These are phyloP conservation scores for Acanthamoeba divionensis DNA, from an alignment of 208 protist genomes.

Conservation along the genomic window DNA sequence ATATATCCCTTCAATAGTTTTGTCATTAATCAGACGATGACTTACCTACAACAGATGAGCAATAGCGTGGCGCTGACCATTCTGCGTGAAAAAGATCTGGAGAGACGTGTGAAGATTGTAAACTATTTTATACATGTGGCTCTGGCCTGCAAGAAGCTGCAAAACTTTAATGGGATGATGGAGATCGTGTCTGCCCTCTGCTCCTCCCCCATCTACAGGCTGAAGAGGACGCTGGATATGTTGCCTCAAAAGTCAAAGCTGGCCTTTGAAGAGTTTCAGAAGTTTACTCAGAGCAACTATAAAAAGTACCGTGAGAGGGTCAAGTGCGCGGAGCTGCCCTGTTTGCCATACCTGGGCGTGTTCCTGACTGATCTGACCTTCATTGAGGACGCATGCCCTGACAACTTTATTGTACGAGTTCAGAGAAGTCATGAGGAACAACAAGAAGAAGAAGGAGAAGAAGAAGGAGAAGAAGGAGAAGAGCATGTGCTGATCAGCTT, in stretches of 20 bases:
- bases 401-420: too few relatives aligned
- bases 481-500: constrained; percentile 62
- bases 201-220: background rate
- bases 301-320: constrained; percentile 14
- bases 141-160: constrained; percentile 11
- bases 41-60: constrained; percentile 16
- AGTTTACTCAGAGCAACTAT: constrained; percentile 22
- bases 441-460: background rate
- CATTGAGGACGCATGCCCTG: constrained; percentile 53
- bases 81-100: background rate
- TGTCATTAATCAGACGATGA: background rate
- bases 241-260: background rate
- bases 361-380: constrained; percentile 52
- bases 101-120: background rate
- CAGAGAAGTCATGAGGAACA: too few relatives aligned
- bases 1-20: background rate
- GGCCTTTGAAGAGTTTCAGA: background rate
- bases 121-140: constrained; percentile 52
- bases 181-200: too few relatives aligned
- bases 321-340: constrained; percentile 16
- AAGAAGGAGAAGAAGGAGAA: too few relatives aligned
- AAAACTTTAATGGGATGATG: constrained; percentile 54
- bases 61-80: background rate
- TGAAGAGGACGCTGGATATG: background rate
- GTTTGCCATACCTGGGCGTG: constrained; percentile 63